phyloP scores from a whole-genome alignment of 306 rosid species.

The Rubus idaeus region DNA sequence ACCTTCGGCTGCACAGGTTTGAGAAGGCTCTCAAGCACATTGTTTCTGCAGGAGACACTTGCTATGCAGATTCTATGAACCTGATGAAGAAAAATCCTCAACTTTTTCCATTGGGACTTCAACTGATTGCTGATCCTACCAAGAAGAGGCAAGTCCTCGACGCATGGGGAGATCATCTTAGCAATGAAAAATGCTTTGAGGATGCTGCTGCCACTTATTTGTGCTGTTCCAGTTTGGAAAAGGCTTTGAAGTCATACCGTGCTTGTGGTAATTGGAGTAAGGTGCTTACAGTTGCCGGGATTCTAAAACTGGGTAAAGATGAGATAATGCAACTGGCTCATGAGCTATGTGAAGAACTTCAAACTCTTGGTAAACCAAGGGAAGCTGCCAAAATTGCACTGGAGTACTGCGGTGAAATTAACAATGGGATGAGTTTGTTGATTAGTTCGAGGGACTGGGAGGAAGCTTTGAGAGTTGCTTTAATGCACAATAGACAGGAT shows the following conservation, averaged over 20 bases:
- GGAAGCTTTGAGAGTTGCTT: slow-evolving; percentile 82
- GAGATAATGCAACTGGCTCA: slow-evolving; percentile 61
- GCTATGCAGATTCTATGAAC: slow-evolving; percentile 70
- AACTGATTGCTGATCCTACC: slow-evolving; percentile 64
- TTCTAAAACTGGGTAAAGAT: slow-evolving; percentile 71
- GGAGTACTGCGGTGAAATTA: slow-evolving; percentile 79
- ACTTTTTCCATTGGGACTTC: slow-evolving; percentile 82
- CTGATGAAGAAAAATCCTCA: slow-evolving; percentile 80
- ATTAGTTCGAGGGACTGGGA: slow-evolving; percentile 78
- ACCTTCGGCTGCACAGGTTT: slow-evolving; percentile 75
- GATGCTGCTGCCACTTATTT: slow-evolving; percentile 83
- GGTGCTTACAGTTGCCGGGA: slow-evolving; percentile 79
- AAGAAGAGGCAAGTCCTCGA: slow-evolving; percentile 73
- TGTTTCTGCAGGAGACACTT: slow-evolving; percentile 83
- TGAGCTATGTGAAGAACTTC: slow-evolving; percentile 98
- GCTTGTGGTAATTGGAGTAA: slow-evolving; percentile 82
- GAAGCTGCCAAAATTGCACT: slow-evolving; percentile 93
- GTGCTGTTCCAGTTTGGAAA: slow-evolving; percentile 73
- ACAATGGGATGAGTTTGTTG: slow-evolving; percentile 49
- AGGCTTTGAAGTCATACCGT: slow-evolving; percentile 84
- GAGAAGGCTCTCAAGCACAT: slow-evolving; percentile 90
- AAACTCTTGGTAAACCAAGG: slow-evolving; percentile 89
- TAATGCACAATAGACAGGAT: slow-evolving; percentile 70
- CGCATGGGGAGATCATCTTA: slow-evolving; percentile 96
- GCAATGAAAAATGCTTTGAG: slow-evolving; percentile 65